Base-by-base conservation (phyloP, 495 filamentous ascomycete genomes). In the Jackrogersella multiformis region DNA sequence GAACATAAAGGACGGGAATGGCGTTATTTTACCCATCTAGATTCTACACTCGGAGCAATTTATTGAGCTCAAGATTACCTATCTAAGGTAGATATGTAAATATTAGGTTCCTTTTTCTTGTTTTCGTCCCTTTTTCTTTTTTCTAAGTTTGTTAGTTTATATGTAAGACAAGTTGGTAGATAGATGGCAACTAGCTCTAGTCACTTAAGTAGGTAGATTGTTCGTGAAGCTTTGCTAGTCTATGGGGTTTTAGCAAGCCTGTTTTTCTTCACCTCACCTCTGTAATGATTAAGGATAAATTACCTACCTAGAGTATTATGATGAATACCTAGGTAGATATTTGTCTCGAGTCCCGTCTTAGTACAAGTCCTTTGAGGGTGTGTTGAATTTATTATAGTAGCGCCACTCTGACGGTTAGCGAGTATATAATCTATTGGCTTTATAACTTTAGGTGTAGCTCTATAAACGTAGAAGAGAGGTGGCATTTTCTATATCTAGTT, bases 131-230 rank as follows among this genome's bases (percentile, higher is more conserved):
- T 36, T 61, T 46, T 52, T 44, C 21, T 34, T 61, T 52, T 42
- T 24, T 53, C 57, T 52, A 61, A 30, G 44, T 61, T 41, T 42
- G 35, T 44, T 61, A 60, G 44, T 21, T 20, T 12, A 18, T 20
- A 48, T 26, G 42, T 15, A 46, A 26, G 42, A 46, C 2, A 26
- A n/a, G n/a, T n/a, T n/a, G n/a, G n/a, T n/a, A n/a, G n/a, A n/a
- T n/a, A n/a, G 3, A 46, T 46, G 21, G 21, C 23, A 10, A 24
- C 21, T 24, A 46, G 21, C 12, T 46, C 26, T 46, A 24, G 42
- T 21, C 26, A 3, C 0, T n/a, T n/a, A 24, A n/a, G 20, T 46
- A 26, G 23, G 21, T 46, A 20, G 32, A 5, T 7, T 30, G 26
- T 35, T n/a, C n/a, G 10, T 15, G 20, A 46, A 46, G 42, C 42